A percentile compares a stretch with the other conserved stretches of the same genome.
phyloP scores from a whole-genome alignment of 345 rosid species.

The Moricandia moricandioides region DNA sequence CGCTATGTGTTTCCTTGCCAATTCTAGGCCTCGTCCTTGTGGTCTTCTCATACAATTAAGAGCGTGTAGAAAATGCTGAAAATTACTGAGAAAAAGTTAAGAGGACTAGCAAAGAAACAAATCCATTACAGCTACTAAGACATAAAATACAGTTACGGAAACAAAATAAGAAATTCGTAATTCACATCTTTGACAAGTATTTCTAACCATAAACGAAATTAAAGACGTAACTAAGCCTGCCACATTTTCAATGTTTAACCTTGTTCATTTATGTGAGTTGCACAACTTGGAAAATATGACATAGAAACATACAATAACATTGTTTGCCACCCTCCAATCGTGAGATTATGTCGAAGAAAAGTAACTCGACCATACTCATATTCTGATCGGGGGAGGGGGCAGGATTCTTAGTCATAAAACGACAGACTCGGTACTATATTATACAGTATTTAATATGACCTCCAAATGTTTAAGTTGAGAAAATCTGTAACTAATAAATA shows the following conservation, averaged over 20 bases:
- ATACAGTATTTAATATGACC: slow-evolving; percentile 10
- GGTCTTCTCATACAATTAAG: slow-evolving; percentile 83
- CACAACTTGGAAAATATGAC: too few relatives aligned
- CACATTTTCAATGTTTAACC: too few relatives aligned
- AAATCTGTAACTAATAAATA: background rate
- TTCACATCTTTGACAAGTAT: background rate
- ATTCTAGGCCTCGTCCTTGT: slow-evolving; percentile 91
- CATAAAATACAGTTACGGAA: background rate
- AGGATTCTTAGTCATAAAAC: background rate
- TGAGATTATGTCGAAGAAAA: too few relatives aligned
- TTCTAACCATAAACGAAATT: background rate
- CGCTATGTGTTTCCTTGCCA: slow-evolving; percentile 87
- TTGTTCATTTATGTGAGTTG: too few relatives aligned
- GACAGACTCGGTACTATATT: background rate
- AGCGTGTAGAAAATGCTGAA: slow-evolving; percentile 91
- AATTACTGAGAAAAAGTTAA: slow-evolving; percentile 29
- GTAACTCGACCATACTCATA: too few relatives aligned
- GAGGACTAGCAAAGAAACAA: slow-evolving; percentile 18
- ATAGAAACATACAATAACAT: too few relatives aligned
- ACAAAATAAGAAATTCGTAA: background rate
- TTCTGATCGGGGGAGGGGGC: too few relatives aligned
- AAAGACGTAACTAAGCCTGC: too few relatives aligned
- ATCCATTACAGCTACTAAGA: background rate
- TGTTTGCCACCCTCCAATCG: too few relatives aligned
- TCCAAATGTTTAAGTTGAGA: slow-evolving; percentile 9